phyloP scores from a whole-genome alignment of 805 yeast species.

The Isabelozyma pseudorhagii region DNA sequence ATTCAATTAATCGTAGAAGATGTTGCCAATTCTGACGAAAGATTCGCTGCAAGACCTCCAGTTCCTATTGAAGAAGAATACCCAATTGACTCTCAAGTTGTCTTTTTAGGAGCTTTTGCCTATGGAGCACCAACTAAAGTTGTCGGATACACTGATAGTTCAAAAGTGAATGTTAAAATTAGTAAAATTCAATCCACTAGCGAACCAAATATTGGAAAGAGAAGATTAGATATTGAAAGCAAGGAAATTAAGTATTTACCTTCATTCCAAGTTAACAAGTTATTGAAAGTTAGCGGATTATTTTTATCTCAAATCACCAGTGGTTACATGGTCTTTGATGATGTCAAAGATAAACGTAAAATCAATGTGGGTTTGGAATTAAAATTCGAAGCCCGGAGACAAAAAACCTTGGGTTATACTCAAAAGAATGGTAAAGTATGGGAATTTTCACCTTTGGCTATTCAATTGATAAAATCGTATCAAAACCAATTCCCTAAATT shows the following conservation, averaged over 20 bases:
- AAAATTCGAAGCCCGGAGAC: slow-evolving; percentile 74
- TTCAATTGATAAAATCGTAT: slow-evolving; percentile 63
- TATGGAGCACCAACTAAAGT: slow-evolving; percentile 79
- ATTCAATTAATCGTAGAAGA: slow-evolving; percentile 74
- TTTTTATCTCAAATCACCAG: slow-evolving; percentile 79
- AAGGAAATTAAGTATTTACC: slow-evolving; percentile 59
- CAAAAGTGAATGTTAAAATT: slow-evolving; percentile 49
- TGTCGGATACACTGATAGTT: slow-evolving; percentile 51
- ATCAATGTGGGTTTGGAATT: slow-evolving; percentile 78
- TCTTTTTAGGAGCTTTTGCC: slow-evolving; percentile 81
- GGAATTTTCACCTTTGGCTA: slow-evolving; percentile 79
- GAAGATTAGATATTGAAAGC: slow-evolving; percentile 56
- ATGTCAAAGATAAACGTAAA: slow-evolving; percentile 36
- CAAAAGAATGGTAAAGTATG: slow-evolving; percentile 60
- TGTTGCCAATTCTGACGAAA: slow-evolving; percentile 68
- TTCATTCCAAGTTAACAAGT: slow-evolving; percentile 60
- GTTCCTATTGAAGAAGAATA: slow-evolving; percentile 77
- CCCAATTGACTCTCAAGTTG: slow-evolving; percentile 67
- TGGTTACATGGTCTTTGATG: slow-evolving; percentile 57
- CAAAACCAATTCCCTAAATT: slow-evolving; percentile 58
- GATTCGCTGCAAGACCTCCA: slow-evolving; percentile 72
- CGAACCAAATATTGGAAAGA: slow-evolving; percentile 67
- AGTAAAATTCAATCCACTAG: slow-evolving; percentile 32
- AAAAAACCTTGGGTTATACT: slow-evolving; percentile 87
- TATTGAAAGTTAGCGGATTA: slow-evolving; percentile 54